Conservation (phyloP, 2,329 filamentous ascomycete genomes). For the Diaporthe humulicola region DNA sequence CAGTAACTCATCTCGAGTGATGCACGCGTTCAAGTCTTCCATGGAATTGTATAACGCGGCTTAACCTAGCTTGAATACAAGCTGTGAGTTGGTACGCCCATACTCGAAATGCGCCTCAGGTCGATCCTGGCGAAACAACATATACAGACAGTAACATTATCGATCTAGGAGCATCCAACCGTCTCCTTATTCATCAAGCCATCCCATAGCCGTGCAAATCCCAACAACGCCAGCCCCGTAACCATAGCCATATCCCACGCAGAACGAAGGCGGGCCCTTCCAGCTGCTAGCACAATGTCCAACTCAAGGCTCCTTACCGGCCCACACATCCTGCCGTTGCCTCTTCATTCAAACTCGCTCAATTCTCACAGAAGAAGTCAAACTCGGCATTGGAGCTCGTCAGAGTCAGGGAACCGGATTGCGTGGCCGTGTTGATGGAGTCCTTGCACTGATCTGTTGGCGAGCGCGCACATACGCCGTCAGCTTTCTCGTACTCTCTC, state of each 20-base stretch:
- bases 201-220: background rate
- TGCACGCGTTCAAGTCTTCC: no score
- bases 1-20: background rate
- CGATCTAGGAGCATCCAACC: background rate
- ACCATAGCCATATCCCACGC: background rate
- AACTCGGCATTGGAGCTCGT: constrained; percentile 58
- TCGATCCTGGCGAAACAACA: background rate
- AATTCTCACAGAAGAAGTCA: constrained; percentile 57
- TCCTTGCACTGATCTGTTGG: constrained; percentile 55
- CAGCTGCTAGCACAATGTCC: background rate
- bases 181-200: background rate
- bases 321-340: background rate
- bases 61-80: background rate
- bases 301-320: background rate
- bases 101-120: background rate
- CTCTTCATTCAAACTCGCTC: background rate
- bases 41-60: background rate
- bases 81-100: background rate
- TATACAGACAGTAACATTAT: constrained; percentile 9
- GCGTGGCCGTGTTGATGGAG: constrained; percentile 43
- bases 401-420: constrained; percentile 50
- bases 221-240: background rate
- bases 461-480: background rate
- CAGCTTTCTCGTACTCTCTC: background rate
- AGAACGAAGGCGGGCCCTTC: background rate